Percentiles rank a stretch among this genome's conserved stretches.
phyloP scores from a whole-genome alignment of 768 basidiomycete genomes.

The Lactarius evosmus region DNA sequence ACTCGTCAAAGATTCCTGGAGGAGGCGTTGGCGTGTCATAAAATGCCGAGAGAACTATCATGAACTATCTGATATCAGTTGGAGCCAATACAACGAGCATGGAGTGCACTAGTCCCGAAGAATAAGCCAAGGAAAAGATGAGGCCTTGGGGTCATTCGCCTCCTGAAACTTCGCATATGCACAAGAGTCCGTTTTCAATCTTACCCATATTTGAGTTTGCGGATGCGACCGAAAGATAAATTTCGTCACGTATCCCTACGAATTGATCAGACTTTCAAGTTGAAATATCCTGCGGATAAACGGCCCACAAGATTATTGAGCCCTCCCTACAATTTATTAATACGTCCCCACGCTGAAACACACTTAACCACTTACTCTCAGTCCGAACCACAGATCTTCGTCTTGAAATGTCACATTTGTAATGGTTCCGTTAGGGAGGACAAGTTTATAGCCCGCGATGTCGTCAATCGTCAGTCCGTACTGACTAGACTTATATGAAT shows the following conservation, averaged over 20 bases:
- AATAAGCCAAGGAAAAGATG: background rate
- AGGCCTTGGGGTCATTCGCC: background rate
- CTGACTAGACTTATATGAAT: slow-evolving; percentile 35
- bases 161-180: slow-evolving; percentile 3
- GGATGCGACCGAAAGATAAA: slow-evolving; percentile 5
- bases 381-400: slow-evolving; percentile 12
- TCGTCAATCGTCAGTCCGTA: slow-evolving; percentile 38
- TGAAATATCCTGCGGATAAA: background rate
- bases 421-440: slow-evolving; percentile 32
- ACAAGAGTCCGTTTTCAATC: background rate
- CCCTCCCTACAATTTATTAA: slow-evolving; percentile 5
- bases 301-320: slow-evolving; percentile 9
- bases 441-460: slow-evolving; percentile 31
- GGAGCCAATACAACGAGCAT: background rate
- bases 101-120: background rate
- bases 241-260: slow-evolving; percentile 15
- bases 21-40: slow-evolving; percentile 28
- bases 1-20: slow-evolving; percentile 25
- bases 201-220: slow-evolving; percentile 12
- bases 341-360: background rate
- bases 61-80: background rate
- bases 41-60: background rate
- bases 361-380: background rate
- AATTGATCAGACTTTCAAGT: background rate
- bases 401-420: slow-evolving; percentile 3